Base-by-base conservation (phyloP, 257 asterid genomes). In the Ophiorrhiza pumila region DNA sequence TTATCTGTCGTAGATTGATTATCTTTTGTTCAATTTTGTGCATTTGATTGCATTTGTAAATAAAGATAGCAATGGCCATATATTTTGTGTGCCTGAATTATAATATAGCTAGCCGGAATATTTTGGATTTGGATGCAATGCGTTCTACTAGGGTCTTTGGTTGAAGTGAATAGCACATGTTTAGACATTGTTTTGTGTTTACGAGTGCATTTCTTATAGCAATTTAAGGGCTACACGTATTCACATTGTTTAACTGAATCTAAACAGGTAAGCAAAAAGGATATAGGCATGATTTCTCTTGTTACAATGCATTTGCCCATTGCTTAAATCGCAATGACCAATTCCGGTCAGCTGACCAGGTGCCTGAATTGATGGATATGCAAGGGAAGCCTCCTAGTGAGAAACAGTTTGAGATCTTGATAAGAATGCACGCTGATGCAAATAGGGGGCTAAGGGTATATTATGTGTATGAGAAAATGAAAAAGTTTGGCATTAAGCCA, bases 371-470 rank as follows among this genome's bases (percentile, higher is more conserved):
- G 80, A 95, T 95, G 99, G 75, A 86, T 64, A 86, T 89, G 92
- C 98, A 94, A 85, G 98, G 98, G 80, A 92, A 85, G 82, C 86
- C 85, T 20, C 99, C 99, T 73, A 90, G 77, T 49, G 99, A 95
- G 87, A 90, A 92, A 80, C 99, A 95, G 77, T 95, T 92, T 77
- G 98, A 90, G 71, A 87, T 95, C 79, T 82, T 95, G 79, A 90
- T 95, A 62, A 84, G 99, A 79, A 90, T 95, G 98, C 98, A 95
- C 64, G 75, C 89, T 39, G 99, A 95, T 77, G 95, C 93, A 32
- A 88, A 83, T 45, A 85, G 98, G 76, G 98, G 98, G 72, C 90
- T 91, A 75, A 84, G 98, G 79, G 91, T 91, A n/a, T 88, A 94
- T 72, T 86, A 85, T 74, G 96, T 94, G 53, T 94, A 94, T 61